These are phyloP conservation scores for Aspergillus quadrilineatus DNA, from an alignment of 2,329 filamentous ascomycete genomes.

Conservation along the genomic window DNA sequence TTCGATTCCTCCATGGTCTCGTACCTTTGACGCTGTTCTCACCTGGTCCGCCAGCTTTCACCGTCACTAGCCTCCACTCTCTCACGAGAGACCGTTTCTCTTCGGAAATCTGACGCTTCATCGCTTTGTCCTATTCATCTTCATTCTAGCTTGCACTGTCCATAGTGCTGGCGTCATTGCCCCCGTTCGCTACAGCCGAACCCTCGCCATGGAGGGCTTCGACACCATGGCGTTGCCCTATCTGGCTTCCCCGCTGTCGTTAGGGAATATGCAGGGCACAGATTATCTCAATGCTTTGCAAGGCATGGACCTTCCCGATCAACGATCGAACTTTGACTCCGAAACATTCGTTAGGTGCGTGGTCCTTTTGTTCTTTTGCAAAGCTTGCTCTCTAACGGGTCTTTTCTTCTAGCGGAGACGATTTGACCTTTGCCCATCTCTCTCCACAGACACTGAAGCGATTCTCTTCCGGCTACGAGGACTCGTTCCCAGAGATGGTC, in stretches of 20 bases:
- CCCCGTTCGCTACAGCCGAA: not conserved
- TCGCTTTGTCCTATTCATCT: conserved; percentile 1
- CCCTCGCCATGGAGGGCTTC: conserved; percentile 53
- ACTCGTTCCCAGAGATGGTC: conserved; percentile 54
- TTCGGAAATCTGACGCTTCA: not conserved
- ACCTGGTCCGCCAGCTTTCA: not conserved
- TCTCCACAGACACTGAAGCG: conserved; percentile 46
- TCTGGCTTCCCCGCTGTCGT: conserved; percentile 57
- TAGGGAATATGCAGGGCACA: conserved; percentile 51
- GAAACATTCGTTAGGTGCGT: conserved; percentile 61
- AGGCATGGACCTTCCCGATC: conserved; percentile 56
- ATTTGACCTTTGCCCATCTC: conserved; percentile 49
- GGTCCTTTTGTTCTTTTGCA: not conserved
- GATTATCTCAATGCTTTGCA: conserved; percentile 52
- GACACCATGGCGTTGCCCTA: conserved; percentile 65
- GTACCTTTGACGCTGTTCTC: conserved; percentile 8
- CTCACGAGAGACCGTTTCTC: not conserved
- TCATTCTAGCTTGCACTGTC: not conserved
- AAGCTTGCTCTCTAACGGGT: not conserved
- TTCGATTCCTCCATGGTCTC: conserved; percentile 9
- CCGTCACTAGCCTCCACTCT: not conserved
- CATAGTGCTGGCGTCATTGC: not conserved
- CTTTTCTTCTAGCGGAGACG: conserved; percentile 48
- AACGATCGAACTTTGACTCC: conserved; percentile 60
- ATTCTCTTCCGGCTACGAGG: conserved; percentile 49